Conservation (phyloP, 495 filamentous ascomycete species). For the Venustampulla echinocandica region DNA sequence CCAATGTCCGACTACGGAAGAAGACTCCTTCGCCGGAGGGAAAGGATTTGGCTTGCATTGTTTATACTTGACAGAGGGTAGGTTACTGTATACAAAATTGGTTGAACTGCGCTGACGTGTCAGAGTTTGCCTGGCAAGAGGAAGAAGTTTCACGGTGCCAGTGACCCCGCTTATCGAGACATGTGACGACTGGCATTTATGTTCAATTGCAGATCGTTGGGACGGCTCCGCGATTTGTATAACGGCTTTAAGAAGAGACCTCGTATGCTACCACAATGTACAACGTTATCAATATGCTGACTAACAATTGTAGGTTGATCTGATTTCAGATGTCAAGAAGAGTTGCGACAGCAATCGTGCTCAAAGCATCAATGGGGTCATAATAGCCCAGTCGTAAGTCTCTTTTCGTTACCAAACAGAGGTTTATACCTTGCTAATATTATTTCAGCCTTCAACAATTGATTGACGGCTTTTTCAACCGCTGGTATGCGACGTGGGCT, state of each 20-base stretch:
- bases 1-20: slow-evolving; percentile 49
- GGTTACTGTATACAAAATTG: slow-evolving; percentile 3
- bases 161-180: slow-evolving; percentile 53
- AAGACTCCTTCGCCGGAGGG: slow-evolving; percentile 52
- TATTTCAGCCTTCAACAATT: slow-evolving; percentile 43
- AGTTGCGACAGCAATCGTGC: slow-evolving; percentile 52
- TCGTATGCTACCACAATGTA: slow-evolving; percentile 35
- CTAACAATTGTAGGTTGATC: slow-evolving; percentile 39
- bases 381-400: slow-evolving; percentile 47
- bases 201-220: slow-evolving; percentile 52
- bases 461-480: slow-evolving; percentile 53
- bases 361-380: slow-evolving; percentile 37
- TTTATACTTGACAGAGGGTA: slow-evolving; percentile 68
- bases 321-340: slow-evolving; percentile 52
- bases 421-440: slow-evolving; percentile 6
- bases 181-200: slow-evolving; percentile 60
- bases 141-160: slow-evolving; percentile 58
- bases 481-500: slow-evolving; percentile 54
- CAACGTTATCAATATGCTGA: slow-evolving; percentile 2
- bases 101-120: neutral
- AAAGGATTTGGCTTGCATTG: slow-evolving; percentile 61
- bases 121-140: slow-evolving; percentile 60
- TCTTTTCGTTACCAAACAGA: neutral
- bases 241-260: slow-evolving; percentile 55
- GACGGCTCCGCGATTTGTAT: slow-evolving; percentile 63